Percentiles rank a stretch among this genome's conserved stretches.
phyloP scores from a whole-genome alignment of 495 filamentous ascomycete genomes.

The Penicillium soppii region DNA sequence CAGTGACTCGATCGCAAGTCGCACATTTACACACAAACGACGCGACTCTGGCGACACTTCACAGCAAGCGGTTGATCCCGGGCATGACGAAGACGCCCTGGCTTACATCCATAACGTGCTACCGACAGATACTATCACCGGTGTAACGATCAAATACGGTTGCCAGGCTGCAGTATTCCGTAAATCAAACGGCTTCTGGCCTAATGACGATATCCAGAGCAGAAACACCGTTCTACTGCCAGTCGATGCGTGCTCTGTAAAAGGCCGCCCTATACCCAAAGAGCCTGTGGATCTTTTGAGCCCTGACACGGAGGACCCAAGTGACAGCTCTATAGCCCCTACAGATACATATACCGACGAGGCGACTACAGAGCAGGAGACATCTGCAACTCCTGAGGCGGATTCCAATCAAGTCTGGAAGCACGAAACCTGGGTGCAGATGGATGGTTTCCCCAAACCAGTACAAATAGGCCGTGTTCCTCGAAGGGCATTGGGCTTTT shows the following conservation, averaged over 20 bases:
- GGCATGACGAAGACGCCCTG: conserved; percentile 68
- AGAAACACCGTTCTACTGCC: conserved; percentile 80
- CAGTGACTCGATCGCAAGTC: conserved; percentile 44
- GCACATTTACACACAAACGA: conserved; percentile 53
- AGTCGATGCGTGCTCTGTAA: conserved; percentile 84
- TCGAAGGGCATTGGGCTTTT: conserved; percentile 80
- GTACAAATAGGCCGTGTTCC: conserved; percentile 87
- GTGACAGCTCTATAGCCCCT: conserved; percentile 45
- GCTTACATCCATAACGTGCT: conserved; percentile 90
- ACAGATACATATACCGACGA: conserved; percentile 21
- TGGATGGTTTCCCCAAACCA: conserved; percentile 65
- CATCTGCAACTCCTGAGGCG: conserved; percentile 21
- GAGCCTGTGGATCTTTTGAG: conserved; percentile 35
- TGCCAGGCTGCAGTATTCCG: conserved; percentile 76
- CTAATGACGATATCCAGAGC: conserved; percentile 82
- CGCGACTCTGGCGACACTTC: conserved; percentile 56
- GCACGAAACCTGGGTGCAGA: conserved; percentile 81
- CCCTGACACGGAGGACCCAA: conserved; percentile 35
- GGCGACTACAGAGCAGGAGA: conserved; percentile 13
- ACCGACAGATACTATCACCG: conserved; percentile 79
- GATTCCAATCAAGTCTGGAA: conserved; percentile 66
- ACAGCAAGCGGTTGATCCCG: conserved; percentile 37
- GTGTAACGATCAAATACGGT: conserved; percentile 85
- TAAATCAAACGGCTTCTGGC: conserved; percentile 92
- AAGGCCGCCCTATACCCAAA: conserved; percentile 56